Percentiles rank a stretch among this genome's conserved stretches.
Conservation (phyloP, 2,329 filamentous ascomycete species). For the Trichoderma harzianum region DNA sequence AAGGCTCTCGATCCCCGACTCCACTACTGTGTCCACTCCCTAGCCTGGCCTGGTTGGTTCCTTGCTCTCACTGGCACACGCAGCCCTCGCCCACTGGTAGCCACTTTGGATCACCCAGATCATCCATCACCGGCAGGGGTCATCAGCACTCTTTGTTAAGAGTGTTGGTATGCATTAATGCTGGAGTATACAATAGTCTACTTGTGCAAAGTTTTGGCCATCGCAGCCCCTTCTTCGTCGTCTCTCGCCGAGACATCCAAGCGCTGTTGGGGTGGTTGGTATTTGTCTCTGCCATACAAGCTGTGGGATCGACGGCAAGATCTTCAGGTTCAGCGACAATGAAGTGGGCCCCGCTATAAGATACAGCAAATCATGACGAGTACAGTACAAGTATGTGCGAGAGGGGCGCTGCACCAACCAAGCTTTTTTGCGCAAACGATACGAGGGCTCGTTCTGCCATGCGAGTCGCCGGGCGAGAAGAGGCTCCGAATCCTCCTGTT, state of each 20-base stretch:
- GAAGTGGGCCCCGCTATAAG: neutral
- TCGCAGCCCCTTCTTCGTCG: neutral
- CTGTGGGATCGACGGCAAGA: slow-evolving; percentile 7
- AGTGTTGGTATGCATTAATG: neutral
- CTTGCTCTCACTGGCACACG: slow-evolving; percentile 7
- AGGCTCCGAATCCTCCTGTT: neutral
- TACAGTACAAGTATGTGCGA: neutral
- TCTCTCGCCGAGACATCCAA: neutral
- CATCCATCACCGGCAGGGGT: neutral
- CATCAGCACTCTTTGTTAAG: neutral
- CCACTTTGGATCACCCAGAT: slow-evolving; percentile 4
- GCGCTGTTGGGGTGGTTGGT: neutral
- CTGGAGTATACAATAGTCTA: neutral
- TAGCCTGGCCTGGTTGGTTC: neutral
- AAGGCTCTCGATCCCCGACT: slow-evolving; percentile 4
- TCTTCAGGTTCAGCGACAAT: slow-evolving; percentile 18
- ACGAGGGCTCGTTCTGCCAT: neutral
- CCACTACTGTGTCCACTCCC: slow-evolving; percentile 1
- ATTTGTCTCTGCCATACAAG: neutral
- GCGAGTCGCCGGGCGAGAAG: neutral
- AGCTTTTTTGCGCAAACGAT: neutral
- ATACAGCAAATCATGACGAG: slow-evolving; percentile 13
- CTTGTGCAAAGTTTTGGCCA: neutral
- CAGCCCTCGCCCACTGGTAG: slow-evolving; percentile 1
- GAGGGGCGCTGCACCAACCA: slow-evolving; percentile 4